phyloP scores from a whole-genome alignment of 2,329 filamentous ascomycete genomes.

The Aspergillus caelatus region DNA sequence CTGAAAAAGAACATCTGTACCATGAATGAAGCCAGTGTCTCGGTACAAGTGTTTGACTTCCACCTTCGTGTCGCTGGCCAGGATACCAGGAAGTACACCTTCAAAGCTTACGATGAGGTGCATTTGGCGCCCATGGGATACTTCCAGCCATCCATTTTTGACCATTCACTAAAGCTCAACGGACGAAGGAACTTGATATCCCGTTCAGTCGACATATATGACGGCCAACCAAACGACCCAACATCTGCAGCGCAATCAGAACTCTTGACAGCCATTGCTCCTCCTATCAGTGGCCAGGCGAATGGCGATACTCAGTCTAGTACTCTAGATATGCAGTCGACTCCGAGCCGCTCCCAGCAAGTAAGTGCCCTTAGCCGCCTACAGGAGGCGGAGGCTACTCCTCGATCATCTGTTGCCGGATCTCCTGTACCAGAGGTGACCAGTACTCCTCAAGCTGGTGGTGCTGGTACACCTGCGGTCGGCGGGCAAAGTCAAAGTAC shows the following conservation, averaged over 20 bases:
- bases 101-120: constrained; percentile 97
- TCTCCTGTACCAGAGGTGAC: constrained; percentile 81
- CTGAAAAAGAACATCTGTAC: constrained; percentile 92
- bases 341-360: constrained; percentile 58
- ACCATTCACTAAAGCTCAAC: constrained; percentile 76
- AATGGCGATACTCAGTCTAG: constrained; percentile 43
- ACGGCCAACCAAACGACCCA: constrained; percentile 89
- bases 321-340: constrained; percentile 39
- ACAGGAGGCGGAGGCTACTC: constrained; percentile 73
- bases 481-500: constrained; percentile 31
- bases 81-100: constrained; percentile 88
- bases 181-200: constrained; percentile 80
- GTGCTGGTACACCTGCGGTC: constrained; percentile 45
- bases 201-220: constrained; percentile 91
- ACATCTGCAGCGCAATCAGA: constrained; percentile 79
- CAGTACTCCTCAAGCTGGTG: constrained; percentile 64
- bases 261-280: constrained; percentile 57
- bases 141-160: constrained; percentile 85
- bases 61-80: constrained; percentile 86
- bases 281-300: constrained; percentile 31
- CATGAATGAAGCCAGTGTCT: constrained; percentile 86
- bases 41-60: constrained; percentile 85
- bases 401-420: constrained; percentile 80
- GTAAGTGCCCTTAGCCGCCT: constrained; percentile 71
- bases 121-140: constrained; percentile 95